Evolutionary conservation across 2,329 filamentous ascomycete genomes (phyloP).

Genomic region (Nectriaceae sp.): DNA sequence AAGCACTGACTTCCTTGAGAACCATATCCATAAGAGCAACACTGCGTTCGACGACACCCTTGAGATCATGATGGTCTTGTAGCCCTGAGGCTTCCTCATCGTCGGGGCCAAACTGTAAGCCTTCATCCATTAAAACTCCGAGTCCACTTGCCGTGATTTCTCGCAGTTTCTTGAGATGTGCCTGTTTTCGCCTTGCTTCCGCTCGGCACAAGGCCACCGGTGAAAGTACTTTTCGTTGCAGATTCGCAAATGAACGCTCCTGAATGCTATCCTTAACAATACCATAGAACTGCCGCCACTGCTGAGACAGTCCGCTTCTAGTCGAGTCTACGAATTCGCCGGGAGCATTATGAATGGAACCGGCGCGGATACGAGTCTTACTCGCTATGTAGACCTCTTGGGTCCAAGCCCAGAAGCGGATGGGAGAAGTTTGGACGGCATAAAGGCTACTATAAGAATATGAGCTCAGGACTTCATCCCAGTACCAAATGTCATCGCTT

Average conservation of each 20-base stretch:
- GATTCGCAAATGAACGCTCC: conserved; percentile 69
- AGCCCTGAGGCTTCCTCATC: conserved; percentile 58
- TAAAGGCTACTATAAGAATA: conserved; percentile 80
- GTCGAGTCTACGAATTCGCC: conserved; percentile 38
- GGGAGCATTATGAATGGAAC: conserved; percentile 31
- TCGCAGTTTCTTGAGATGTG: conserved; percentile 69
- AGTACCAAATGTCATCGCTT: conserved; percentile 90
- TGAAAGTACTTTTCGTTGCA: conserved; percentile 72
- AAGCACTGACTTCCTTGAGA: conserved; percentile 67
- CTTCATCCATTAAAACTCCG: conserved; percentile 85
- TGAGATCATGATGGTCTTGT: conserved; percentile 57
- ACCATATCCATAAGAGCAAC: conserved; percentile 87
- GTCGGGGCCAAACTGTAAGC: conserved; percentile 66
- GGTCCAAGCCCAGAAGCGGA: conserved; percentile 71
- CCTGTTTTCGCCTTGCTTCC: conserved; percentile 75
- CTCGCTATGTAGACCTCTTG: conserved; percentile 70
- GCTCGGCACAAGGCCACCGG: conserved; percentile 75
- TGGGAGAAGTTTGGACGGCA: conserved; percentile 80
- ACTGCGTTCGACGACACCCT: conserved; percentile 75
- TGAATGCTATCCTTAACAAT: conserved; percentile 76
- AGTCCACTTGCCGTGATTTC: conserved; percentile 84
- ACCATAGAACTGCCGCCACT: conserved; percentile 74
- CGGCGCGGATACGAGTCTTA: conserved; percentile 43
- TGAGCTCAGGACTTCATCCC: conserved; percentile 84
- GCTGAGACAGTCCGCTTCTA: conserved; percentile 44